These are phyloP conservation scores for Harrya chromipes DNA, from an alignment of 768 basidiomycete genomes.

Conservation along the genomic window DNA sequence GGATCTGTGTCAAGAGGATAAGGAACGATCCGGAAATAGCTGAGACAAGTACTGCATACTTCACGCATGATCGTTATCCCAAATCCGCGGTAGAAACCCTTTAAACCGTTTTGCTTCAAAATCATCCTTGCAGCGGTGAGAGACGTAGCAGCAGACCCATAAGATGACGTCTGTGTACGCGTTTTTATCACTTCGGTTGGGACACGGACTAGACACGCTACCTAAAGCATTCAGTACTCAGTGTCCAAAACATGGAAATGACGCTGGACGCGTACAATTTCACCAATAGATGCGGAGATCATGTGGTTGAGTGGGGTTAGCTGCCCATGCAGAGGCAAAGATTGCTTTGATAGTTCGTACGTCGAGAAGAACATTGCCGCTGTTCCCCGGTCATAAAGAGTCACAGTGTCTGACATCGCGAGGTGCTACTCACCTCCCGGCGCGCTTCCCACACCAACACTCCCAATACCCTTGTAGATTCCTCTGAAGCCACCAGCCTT, in stretches of 20 bases:
- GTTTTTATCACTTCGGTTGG: constrained; percentile 97
- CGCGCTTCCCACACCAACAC: constrained; percentile 91
- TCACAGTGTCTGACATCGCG: not conserved
- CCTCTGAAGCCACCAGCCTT: constrained; percentile 85
- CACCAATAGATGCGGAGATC: constrained; percentile 56
- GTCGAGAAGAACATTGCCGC: constrained; percentile 95
- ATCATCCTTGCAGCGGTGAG: constrained; percentile 55
- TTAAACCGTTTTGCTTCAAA: constrained; percentile 57
- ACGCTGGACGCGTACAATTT: constrained; percentile 43
- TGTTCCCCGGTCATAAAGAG: constrained; percentile 30
- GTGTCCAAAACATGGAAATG: constrained; percentile 2
- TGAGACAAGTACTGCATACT: constrained; percentile 30
- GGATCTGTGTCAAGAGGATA: constrained; percentile 57
- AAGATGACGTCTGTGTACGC: constrained; percentile 81
- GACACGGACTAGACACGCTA: constrained; percentile 89
- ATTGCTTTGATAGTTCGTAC: constrained; percentile 84
- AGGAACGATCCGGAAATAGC: not conserved
- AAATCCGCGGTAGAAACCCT: constrained; percentile 88
- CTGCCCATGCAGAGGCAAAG: constrained; percentile 57
- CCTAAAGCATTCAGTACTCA: constrained; percentile 38
- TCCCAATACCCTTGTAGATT: constrained; percentile 91
- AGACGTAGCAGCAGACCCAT: constrained; percentile 61
- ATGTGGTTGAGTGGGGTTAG: constrained; percentile 65
- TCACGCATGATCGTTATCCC: constrained; percentile 72
- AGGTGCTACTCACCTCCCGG: constrained; percentile 72